Evolutionary conservation across 2,329 filamentous ascomycete genomes (phyloP).

Genomic region (Falciphora oryzae): DNA sequence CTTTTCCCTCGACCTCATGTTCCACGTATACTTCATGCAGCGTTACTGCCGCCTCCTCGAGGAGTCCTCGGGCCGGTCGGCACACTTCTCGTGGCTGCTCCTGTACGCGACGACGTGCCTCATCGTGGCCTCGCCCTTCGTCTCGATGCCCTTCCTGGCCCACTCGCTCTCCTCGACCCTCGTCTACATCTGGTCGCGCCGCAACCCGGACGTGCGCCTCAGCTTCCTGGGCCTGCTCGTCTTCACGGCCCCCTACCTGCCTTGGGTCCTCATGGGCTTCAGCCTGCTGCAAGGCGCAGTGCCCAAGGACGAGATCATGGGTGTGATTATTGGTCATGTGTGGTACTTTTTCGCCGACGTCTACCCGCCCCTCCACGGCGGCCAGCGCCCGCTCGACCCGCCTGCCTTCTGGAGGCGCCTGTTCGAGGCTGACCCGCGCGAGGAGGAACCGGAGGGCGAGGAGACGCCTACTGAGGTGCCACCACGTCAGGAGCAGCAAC

Average conservation of each 20-base stretch:
- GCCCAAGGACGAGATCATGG: slow-evolving; percentile 94
- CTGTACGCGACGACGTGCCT: slow-evolving; percentile 78
- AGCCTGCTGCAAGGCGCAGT: slow-evolving; percentile 82
- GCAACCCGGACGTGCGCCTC: slow-evolving; percentile 85
- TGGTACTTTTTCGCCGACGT: slow-evolving; percentile 99
- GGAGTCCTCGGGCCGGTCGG: slow-evolving; percentile 86
- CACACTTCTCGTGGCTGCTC: slow-evolving; percentile 92
- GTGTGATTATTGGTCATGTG: slow-evolving; percentile 88
- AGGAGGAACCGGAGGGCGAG: slow-evolving; percentile 19
- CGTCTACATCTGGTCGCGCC: slow-evolving; percentile 95
- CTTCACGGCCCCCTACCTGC: slow-evolving; percentile 90
- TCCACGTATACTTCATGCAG: slow-evolving; percentile 97
- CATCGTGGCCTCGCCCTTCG: slow-evolving; percentile 74
- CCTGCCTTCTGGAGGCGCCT: slow-evolving; percentile 84
- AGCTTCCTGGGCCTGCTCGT: slow-evolving; percentile 85
- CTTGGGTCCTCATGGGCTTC: slow-evolving; percentile 93
- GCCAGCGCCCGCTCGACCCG: slow-evolving; percentile 79
- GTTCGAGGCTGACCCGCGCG: slow-evolving; percentile 52
- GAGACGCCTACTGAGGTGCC: slow-evolving; percentile 50
- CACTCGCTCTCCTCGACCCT: slow-evolving; percentile 86
- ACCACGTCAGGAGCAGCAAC: slow-evolving; percentile 25
- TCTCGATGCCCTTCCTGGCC: slow-evolving; percentile 92
- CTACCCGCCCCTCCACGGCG: slow-evolving; percentile 84
- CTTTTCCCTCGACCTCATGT: slow-evolving; percentile 86
- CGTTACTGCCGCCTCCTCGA: slow-evolving; percentile 93